Conservation (phyloP, 2,329 filamentous ascomycete species). For the Claviceps maximensis region DNA sequence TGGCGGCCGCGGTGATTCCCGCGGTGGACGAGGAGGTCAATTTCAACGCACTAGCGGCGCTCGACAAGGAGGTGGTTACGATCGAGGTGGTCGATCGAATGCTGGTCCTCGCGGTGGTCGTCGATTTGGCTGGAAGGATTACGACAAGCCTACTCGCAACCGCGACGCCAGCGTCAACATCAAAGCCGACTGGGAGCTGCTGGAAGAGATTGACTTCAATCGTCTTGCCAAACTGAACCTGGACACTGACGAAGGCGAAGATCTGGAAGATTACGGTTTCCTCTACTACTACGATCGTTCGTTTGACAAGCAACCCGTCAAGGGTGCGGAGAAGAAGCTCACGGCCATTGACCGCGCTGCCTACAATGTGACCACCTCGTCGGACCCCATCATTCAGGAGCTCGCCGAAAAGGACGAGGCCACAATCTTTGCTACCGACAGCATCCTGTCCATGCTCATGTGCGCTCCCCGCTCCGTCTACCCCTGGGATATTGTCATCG, state of each 20-base stretch:
- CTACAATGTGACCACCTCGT: slow-evolving; percentile 96
- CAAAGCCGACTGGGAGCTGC: slow-evolving; percentile 85
- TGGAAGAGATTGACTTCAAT: slow-evolving; percentile 98
- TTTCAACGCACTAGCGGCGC: slow-evolving; percentile 64
- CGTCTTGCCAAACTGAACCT: slow-evolving; percentile 90
- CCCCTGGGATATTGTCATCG: slow-evolving; percentile 94
- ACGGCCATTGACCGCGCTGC: slow-evolving; percentile 83
- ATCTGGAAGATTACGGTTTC: slow-evolving; percentile 92
- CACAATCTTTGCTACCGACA: slow-evolving; percentile 93
- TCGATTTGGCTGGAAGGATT: slow-evolving; percentile 96
- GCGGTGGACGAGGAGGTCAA: slow-evolving; percentile 44
- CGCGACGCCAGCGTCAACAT: slow-evolving; percentile 93
- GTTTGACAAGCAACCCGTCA: slow-evolving; percentile 87
- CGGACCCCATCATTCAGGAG: slow-evolving; percentile 93
- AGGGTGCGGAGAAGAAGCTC: slow-evolving; percentile 77
- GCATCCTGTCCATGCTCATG: slow-evolving; percentile 98
- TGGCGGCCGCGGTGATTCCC: slow-evolving; percentile 48
- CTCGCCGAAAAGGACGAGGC: slow-evolving; percentile 92
- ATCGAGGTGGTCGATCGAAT: slow-evolving; percentile 57
- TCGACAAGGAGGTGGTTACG: slow-evolving; percentile 51
- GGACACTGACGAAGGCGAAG: slow-evolving; percentile 87
- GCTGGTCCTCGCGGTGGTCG: slow-evolving; percentile 61
- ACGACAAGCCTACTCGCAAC: slow-evolving; percentile 93
- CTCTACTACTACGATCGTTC: slow-evolving; percentile 95
- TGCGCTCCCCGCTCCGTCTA: slow-evolving; percentile 93